A percentile compares a stretch with the other conserved stretches of the same genome.
phyloP scores from a whole-genome alignment of 352 stramenopile species.

The Phytophthora pisi region DNA sequence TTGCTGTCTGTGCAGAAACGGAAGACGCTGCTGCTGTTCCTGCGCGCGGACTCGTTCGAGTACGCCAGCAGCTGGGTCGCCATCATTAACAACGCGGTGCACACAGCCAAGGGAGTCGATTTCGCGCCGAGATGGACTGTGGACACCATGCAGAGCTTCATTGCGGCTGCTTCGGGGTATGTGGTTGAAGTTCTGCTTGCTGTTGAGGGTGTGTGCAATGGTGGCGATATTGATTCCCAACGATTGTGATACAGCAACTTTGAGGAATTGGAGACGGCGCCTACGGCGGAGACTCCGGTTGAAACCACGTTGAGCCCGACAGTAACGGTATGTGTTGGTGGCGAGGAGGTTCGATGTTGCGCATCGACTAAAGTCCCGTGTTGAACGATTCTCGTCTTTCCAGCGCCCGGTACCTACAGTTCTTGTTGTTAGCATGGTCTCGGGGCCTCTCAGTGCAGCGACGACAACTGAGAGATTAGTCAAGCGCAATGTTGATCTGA shows the following conservation, averaged over 20 bases:
- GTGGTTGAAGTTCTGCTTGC: slow-evolving; percentile 8
- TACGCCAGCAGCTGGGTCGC: slow-evolving; percentile 78
- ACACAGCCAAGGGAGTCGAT: slow-evolving; percentile 68
- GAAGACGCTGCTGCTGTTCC: slow-evolving; percentile 81
- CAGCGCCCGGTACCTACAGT: slow-evolving; percentile 44
- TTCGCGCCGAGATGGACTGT: slow-evolving; percentile 71
- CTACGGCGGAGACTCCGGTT: slow-evolving; percentile 27
- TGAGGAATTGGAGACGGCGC: slow-evolving; percentile 31
- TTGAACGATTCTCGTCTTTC: not conserved
- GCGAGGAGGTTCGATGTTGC: not conserved
- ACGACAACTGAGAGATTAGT: slow-evolving; percentile 59
- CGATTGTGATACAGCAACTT: slow-evolving; percentile 37
- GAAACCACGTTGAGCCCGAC: slow-evolving; percentile 15
- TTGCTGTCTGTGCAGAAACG: slow-evolving; percentile 50
- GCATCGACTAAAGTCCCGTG: not conserved
- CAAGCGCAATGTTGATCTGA: slow-evolving; percentile 64
- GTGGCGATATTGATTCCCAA: not conserved
- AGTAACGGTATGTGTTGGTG: slow-evolving; percentile 20
- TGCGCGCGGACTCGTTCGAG: slow-evolving; percentile 76
- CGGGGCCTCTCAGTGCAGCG: slow-evolving; percentile 28
- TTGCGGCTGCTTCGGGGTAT: slow-evolving; percentile 65
- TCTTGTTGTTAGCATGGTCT: slow-evolving; percentile 67
- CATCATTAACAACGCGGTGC: slow-evolving; percentile 78
- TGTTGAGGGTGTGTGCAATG: not conserved
- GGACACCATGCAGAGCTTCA: slow-evolving; percentile 80